Conservation (phyloP, 2,329 filamentous ascomycete genomes). For the Colletotrichum sp. region DNA sequence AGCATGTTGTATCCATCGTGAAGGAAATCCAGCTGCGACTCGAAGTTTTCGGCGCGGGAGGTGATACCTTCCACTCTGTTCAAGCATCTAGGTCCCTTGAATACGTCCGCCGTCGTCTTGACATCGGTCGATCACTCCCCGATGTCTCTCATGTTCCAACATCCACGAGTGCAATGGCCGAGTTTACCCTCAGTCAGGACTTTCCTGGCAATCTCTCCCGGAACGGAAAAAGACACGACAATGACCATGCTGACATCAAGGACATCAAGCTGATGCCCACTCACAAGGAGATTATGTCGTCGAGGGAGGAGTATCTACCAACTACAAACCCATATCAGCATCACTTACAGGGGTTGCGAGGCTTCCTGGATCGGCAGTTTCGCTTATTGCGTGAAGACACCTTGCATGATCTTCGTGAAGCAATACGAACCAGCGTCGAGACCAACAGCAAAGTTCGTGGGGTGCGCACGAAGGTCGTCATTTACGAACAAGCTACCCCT, state of each 20-base stretch:
- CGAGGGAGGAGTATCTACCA: constrained; percentile 48
- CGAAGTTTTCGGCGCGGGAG: background rate
- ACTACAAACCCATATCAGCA: constrained; percentile 39
- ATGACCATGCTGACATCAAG: constrained; percentile 50
- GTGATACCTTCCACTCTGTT: constrained; percentile 28
- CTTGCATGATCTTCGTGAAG: constrained; percentile 56
- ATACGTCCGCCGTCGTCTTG: constrained; percentile 34
- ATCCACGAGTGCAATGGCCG: constrained; percentile 13
- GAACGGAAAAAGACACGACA: constrained; percentile 48
- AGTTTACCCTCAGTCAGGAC: constrained; percentile 34
- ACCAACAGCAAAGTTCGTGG: constrained; percentile 32
- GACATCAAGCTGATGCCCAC: constrained; percentile 57
- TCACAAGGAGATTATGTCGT: constrained; percentile 46
- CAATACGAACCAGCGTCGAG: constrained; percentile 28
- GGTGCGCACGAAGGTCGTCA: constrained; percentile 25
- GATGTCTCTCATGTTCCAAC: constrained; percentile 10
- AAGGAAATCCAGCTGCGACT: constrained; percentile 4
- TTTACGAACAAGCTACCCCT: constrained; percentile 19
- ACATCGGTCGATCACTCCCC: constrained; percentile 29
- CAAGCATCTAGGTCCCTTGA: constrained; percentile 34
- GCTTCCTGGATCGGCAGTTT: constrained; percentile 60
- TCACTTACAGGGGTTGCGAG: constrained; percentile 41
- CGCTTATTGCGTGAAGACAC: constrained; percentile 61
- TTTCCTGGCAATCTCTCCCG: constrained; percentile 36
- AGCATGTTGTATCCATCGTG: constrained; percentile 26